phyloP scores from a whole-genome alignment of 257 asterid species.

The Leptodermis oblonga region DNA sequence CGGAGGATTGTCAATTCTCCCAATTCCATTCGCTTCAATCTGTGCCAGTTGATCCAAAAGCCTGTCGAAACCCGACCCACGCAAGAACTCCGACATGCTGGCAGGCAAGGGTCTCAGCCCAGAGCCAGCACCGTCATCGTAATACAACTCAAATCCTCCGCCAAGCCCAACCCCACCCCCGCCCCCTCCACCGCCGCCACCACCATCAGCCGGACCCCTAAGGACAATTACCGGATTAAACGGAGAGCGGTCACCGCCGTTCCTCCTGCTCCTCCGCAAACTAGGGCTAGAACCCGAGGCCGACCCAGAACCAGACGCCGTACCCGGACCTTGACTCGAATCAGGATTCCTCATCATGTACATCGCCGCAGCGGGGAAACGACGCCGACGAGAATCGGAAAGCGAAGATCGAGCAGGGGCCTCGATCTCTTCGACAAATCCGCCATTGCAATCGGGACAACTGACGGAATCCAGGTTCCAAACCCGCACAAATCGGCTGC shows the following conservation, averaged over 20 bases:
- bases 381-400: slow-evolving; percentile 8
- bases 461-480: slow-evolving; percentile 8
- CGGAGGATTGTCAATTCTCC: slow-evolving; percentile 19
- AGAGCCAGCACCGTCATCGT: slow-evolving; percentile 24
- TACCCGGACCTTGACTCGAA: slow-evolving; percentile 7
- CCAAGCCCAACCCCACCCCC: slow-evolving; percentile 12
- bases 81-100: slow-evolving; percentile 23
- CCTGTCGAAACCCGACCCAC: slow-evolving; percentile 23
- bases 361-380: slow-evolving; percentile 17
- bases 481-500: slow-evolving; percentile 18
- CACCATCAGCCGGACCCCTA: slow-evolving; percentile 14
- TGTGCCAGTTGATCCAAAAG: slow-evolving; percentile 23
- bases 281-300: slow-evolving; percentile 12
- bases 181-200: neutral
- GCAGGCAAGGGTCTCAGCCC: slow-evolving; percentile 23
- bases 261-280: slow-evolving; percentile 19
- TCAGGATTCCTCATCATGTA: slow-evolving; percentile 14
- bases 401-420: slow-evolving; percentile 4
- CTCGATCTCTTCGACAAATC: slow-evolving; percentile 18
- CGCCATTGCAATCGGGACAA: slow-evolving; percentile 19
- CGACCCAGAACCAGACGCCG: neutral
- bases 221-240: slow-evolving; percentile 24
- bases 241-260: slow-evolving; percentile 24
- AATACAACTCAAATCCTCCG: slow-evolving; percentile 21
- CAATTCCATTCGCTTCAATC: slow-evolving; percentile 19